Percentiles rank a stretch among this genome's conserved stretches.
phyloP scores from a whole-genome alignment of 2,329 filamentous ascomycete genomes.

The Penicillium sp. region DNA sequence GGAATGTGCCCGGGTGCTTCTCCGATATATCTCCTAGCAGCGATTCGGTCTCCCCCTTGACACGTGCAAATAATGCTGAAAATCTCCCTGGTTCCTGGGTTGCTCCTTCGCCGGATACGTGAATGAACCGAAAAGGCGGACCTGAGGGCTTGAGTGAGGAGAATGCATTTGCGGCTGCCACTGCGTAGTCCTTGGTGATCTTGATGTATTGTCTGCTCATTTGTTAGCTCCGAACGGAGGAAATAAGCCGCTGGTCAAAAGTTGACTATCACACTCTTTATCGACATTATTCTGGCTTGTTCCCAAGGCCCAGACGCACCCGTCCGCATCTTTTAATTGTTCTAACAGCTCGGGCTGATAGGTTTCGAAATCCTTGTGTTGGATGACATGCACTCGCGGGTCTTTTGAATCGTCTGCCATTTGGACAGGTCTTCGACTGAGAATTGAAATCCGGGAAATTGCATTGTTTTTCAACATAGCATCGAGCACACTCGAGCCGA shows the following conservation, averaged over 20 bases:
- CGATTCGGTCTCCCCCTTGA: constrained; percentile 71
- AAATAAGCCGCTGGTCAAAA: too few relatives aligned
- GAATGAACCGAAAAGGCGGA: constrained; percentile 66
- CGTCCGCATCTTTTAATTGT: constrained; percentile 66
- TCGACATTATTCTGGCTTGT: constrained; percentile 64
- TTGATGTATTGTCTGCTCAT: constrained; percentile 61
- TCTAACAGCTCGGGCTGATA: constrained; percentile 64
- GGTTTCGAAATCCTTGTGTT: constrained; percentile 67
- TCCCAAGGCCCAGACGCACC: constrained; percentile 76
- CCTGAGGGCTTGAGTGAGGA: constrained; percentile 52
- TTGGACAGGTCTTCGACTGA: constrained; percentile 67
- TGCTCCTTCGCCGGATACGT: constrained; percentile 62
- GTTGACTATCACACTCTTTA: constrained; percentile 62
- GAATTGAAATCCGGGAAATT: constrained; percentile 60
- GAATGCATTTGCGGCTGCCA: constrained; percentile 68
- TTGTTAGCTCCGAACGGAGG: constrained; percentile 7
- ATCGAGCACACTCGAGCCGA: constrained; percentile 65
- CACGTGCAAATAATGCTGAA: constrained; percentile 61
- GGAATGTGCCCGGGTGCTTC: constrained; percentile 47
- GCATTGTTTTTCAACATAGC: constrained; percentile 55
- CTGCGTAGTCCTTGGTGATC: constrained; percentile 69
- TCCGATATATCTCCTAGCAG: constrained; percentile 59
- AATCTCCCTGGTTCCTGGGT: constrained; percentile 55
- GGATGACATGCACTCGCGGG: constrained; percentile 63
- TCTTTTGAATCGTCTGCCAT: constrained; percentile 57